phyloP scores from a whole-genome alignment of 1,284 basidiomycete genomes.

The Lentinula novae-zelandiae region DNA sequence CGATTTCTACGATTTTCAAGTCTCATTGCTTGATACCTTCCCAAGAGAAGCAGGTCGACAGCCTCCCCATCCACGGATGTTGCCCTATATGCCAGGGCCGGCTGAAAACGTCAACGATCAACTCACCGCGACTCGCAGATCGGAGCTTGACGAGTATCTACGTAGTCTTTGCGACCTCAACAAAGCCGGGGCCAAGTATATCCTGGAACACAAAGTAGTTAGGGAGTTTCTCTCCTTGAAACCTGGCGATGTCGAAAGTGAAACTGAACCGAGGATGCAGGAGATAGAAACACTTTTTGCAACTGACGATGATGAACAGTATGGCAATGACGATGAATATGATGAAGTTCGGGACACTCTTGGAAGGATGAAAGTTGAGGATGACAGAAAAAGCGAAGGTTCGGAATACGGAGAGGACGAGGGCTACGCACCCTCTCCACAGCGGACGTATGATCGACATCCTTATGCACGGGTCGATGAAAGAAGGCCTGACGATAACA shows the following conservation, averaged over 20 bases:
- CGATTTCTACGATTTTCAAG: slow-evolving; percentile 98
- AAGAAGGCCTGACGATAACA: slow-evolving; percentile 21
- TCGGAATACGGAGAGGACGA: slow-evolving; percentile 60
- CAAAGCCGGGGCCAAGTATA: slow-evolving; percentile 66
- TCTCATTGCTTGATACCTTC: slow-evolving; percentile 81
- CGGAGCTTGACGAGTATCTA: slow-evolving; percentile 89
- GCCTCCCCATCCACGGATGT: slow-evolving; percentile 61
- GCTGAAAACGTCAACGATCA: slow-evolving; percentile 81
- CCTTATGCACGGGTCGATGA: slow-evolving; percentile 22
- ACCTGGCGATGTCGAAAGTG: slow-evolving; percentile 81
- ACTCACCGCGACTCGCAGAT: slow-evolving; percentile 78
- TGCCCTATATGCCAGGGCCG: slow-evolving; percentile 97
- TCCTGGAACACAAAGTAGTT: slow-evolving; percentile 79
- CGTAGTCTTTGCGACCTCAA: slow-evolving; percentile 72
- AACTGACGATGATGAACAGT: slow-evolving; percentile 29
- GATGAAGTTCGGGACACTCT: slow-evolving; percentile 45
- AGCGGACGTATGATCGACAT: slow-evolving; percentile 30
- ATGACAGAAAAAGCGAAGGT: slow-evolving; percentile 44
- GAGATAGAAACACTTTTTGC: slow-evolving; percentile 55
- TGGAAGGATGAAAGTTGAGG: slow-evolving; percentile 41
- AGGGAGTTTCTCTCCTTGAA: slow-evolving; percentile 85
- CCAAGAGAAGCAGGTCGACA: slow-evolving; percentile 86
- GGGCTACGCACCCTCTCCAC: slow-evolving; percentile 42
- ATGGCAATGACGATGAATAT: slow-evolving; percentile 25
- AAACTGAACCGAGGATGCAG: slow-evolving; percentile 53